Evolutionary conservation across 495 filamentous ascomycete genomes (phyloP), one percentile per base, ranked within the genome.

Genomic region (Immersiella caudata): DNA sequence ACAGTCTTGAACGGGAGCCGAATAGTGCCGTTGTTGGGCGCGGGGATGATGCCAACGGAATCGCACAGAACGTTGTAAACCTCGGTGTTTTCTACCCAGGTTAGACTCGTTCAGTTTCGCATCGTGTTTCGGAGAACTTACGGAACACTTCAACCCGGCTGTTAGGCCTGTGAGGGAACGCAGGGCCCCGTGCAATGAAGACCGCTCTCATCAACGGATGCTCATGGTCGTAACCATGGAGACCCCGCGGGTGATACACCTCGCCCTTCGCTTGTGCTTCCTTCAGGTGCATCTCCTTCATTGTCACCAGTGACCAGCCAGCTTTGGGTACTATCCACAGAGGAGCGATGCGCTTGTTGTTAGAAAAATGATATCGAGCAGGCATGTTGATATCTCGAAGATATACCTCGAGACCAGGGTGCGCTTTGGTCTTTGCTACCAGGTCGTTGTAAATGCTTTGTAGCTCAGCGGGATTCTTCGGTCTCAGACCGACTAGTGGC

Each of bases 11-110:
- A 76, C 14, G 91, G 91, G 0, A 97, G 84, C 21, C 91, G 88
- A 21, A 97, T 74, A 0, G 93, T 97, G n/a, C 94, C 93, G 73
- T 97, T 97, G 73, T 94, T 95, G 0, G 91, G 84, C 26, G 81
- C 83, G 0, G 89, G 89, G 7, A 74, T 69, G 59, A 97, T 79
- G 6, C 88, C 89, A 35, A 97, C 74, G 1, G 90, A 91, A 71
- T 96, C 92, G 72, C 93, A 98, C 35, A 99, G 75, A 60, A 98
- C 91, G 70, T 97, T 96, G 74, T 98, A 98, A 1, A 99, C 92
- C 70, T 99, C 93, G 64, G 84, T 91, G 67, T 99, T 99, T 86
- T 95, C 90, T 93, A 73, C 16, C n/a, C 4, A 26, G 9, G 62
- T 54, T 33, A 62, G 58, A 35, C 1, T 58, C 7, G 29, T 6